Evolutionary conservation across 176 grass and related monocot species (phyloP), one percentile per base, ranked within the genome.

Genomic region (Triticum turgidum): DNA sequence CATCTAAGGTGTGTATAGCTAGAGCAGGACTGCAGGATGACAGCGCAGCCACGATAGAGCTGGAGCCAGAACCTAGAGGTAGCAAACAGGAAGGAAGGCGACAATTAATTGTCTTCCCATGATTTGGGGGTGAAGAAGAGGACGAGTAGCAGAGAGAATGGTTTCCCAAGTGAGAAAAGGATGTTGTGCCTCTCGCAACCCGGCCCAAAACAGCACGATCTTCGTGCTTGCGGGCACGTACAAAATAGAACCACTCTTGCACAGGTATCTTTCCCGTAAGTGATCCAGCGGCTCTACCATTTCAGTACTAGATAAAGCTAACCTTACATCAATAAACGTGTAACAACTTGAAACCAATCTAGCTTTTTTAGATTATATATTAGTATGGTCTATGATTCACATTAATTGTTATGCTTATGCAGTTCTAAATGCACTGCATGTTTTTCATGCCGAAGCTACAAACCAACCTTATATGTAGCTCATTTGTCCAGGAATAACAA

Each of bases 341-440:
- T 29, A 12, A 34, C 59, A 83, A 83, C 22, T 72, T 63, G 51
- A 72, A 80, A 51, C 3, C 2, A 56, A 65, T 9, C 39, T 41
- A 82, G 69, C 69, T 54, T 64, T 42, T 82, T 74, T 21, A 58
- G 54, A 51, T 27, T 64, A 73, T 64, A 86, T 64, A 30, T 56
- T 21, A 68, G 52, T 12, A 68, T 49, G 37, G 61, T 45, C 20
- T 47, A 47, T 5, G 61, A 42, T 47, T 80, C 25, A 62, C 25
- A 86, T 71, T 70, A 17, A 49, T 22, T 73, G 14, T 65, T 69
- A 34, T 34, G 17, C 22, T 17, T 54, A 54, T 54, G 56, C 56
- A 59, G 56, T 59, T 59, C 56, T 59, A 21, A 59, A 59, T 21
- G 17, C 56, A 59, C 18, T 59, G 56, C 56, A 59, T 59, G 20